These are phyloP conservation scores for Claviceps pazoutovae DNA, from an alignment of 2,329 filamentous ascomycete species.

Conservation along the genomic window DNA sequence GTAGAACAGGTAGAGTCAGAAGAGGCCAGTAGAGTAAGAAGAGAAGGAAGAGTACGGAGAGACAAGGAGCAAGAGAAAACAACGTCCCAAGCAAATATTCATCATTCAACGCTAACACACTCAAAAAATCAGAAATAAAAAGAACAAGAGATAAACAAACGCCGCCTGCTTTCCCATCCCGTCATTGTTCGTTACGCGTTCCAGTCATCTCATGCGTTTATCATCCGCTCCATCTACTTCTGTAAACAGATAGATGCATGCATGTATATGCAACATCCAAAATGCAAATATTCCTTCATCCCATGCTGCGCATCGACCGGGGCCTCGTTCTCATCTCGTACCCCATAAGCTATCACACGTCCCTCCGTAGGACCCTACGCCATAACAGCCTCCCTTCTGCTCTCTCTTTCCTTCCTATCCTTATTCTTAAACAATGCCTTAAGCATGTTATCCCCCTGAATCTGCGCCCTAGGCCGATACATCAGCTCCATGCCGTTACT, in stretches of 20 bases:
- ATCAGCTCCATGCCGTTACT: constrained; percentile 24
- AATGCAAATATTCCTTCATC: neutral
- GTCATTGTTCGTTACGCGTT: neutral
- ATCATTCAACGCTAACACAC: neutral
- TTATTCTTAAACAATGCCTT: constrained; percentile 45
- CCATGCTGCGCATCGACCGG: neutral
- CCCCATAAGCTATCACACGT: neutral
- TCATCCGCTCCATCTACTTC: no score
- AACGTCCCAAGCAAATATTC: neutral
- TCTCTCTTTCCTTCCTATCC: constrained; percentile 30
- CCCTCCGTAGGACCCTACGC: constrained; percentile 10
- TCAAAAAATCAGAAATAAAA: neutral
- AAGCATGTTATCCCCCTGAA: constrained; percentile 37
- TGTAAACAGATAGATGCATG: neutral
- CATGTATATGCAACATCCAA: neutral
- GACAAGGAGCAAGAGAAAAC: neutral
- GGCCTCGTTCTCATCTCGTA: neutral
- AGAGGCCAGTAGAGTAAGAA: neutral
- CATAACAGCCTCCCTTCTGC: constrained; percentile 17
- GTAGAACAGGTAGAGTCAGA: neutral
- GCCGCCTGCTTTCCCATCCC: neutral
- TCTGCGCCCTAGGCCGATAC: constrained; percentile 33
- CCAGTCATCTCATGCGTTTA: neutral
- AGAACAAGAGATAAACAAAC: neutral
- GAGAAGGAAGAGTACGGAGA: no score